Evolutionary conservation across 805 yeast species (phyloP).

Genomic region (Wickerhamomyces subpelliculosus): DNA sequence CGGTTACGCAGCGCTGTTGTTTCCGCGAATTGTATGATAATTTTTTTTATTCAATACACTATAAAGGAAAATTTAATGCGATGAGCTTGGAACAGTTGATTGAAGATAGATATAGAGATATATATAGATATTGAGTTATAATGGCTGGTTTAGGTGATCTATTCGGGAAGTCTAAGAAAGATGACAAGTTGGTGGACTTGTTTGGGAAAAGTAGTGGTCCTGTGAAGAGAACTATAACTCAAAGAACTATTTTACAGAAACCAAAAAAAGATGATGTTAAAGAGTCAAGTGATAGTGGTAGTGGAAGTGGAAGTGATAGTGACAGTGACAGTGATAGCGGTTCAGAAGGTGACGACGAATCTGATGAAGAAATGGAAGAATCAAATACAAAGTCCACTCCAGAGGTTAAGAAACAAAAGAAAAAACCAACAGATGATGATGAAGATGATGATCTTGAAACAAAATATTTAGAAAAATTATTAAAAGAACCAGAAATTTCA

Average conservation of each 20-base stretch:
- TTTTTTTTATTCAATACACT: background rate
- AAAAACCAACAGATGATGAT: slow-evolving; percentile 25
- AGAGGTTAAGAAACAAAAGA: slow-evolving; percentile 12
- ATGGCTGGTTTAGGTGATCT: slow-evolving; percentile 27
- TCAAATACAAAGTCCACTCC: slow-evolving; percentile 17
- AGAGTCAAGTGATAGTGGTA: slow-evolving; percentile 8
- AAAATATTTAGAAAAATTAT: slow-evolving; percentile 43
- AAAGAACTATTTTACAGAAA: slow-evolving; percentile 26
- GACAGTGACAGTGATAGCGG: too few species aligned
- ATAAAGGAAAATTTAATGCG: background rate
- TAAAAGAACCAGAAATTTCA: slow-evolving; percentile 27
- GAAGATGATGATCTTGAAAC: slow-evolving; percentile 48
- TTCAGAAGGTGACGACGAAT: slow-evolving; percentile 16
- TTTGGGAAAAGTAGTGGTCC: slow-evolving; percentile 40
- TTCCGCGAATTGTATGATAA: too few species aligned
- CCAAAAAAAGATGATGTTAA: slow-evolving; percentile 1
- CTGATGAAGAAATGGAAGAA: slow-evolving; percentile 13
- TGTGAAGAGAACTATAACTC: slow-evolving; percentile 30
- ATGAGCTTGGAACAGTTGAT: slow-evolving; percentile 1
- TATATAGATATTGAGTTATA: too few species aligned
- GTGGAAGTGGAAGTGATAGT: background rate
- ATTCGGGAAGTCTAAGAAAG: slow-evolving; percentile 25
- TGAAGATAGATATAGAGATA: too few species aligned
- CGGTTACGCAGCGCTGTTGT: too few species aligned
- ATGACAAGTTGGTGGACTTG: slow-evolving; percentile 25